A percentile compares a stretch with the other conserved stretches of the same genome.
Conservation (phyloP, 345 rosid species). For the Orychophragmus violaceus region DNA sequence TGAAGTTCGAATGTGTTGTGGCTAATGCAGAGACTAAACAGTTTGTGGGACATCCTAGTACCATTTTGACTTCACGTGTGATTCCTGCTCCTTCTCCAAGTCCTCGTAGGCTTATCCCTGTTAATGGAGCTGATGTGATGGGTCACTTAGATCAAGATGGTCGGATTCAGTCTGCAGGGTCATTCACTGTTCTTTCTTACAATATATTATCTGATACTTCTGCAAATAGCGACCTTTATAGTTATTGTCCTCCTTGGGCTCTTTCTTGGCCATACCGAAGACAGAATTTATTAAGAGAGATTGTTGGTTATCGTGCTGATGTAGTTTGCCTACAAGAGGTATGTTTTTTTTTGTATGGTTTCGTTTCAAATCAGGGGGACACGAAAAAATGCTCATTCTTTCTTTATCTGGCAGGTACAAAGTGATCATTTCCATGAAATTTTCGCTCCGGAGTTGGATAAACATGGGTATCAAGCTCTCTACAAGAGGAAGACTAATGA, state of each 20-base stretch:
- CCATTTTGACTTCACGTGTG: constrained; percentile 76
- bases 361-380: neutral
- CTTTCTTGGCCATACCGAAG: constrained; percentile 98
- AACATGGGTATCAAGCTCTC: neutral
- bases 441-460: neutral
- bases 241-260: constrained; percentile 98
- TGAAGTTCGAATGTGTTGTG: constrained; percentile 89
- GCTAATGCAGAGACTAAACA: constrained; percentile 70
- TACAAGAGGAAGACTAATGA: constrained; percentile 63
- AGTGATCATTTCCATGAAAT: constrained; percentile 82
- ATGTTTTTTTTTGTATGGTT: neutral
- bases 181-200: constrained; percentile 90
- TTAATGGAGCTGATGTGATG: constrained; percentile 61
- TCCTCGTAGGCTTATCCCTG: constrained; percentile 79
- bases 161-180: constrained; percentile 67
- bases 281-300: constrained; percentile 88
- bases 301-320: constrained; percentile 94
- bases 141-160: constrained; percentile 69
- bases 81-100: constrained; percentile 94
- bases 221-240: constrained; percentile 68
- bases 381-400: neutral
- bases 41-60: constrained; percentile 57
- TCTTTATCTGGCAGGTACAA: constrained; percentile 59
- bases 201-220: constrained; percentile 79
- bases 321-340: constrained; percentile 98